A percentile compares a stretch with the other conserved stretches of the same genome.
These are phyloP conservation scores for Globisporangium heterothallicum DNA, from an alignment of 352 stramenopile genomes.

Conservation along the genomic window DNA sequence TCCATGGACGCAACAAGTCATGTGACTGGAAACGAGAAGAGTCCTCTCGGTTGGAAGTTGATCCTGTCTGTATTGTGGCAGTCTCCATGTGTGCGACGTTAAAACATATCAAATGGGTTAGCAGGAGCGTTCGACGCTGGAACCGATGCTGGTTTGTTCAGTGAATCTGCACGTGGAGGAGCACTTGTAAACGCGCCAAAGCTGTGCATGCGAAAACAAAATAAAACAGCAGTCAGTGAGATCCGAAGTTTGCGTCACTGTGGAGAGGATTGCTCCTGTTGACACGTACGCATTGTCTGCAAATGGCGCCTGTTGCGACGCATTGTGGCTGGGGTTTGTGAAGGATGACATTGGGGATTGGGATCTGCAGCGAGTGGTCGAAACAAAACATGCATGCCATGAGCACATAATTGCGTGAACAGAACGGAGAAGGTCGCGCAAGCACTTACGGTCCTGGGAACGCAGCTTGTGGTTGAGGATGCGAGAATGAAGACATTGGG, in stretches of 20 bases:
- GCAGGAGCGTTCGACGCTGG: conserved; percentile 25
- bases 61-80: not conserved
- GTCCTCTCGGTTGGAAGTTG: not conserved
- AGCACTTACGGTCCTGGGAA: conserved; percentile 9
- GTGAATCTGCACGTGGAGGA: conserved; percentile 23
- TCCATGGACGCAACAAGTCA: not conserved
- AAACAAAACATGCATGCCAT: not conserved
- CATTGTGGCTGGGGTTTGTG: conserved; percentile 19
- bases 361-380: conserved; percentile 3
- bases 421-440: not conserved
- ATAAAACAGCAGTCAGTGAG: not conserved
- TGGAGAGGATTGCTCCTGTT: too few relatives aligned
- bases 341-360: conserved; percentile 35
- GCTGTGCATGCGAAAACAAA: conserved; percentile 7
- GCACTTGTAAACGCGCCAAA: conserved; percentile 34
- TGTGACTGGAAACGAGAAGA: not conserved
- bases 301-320: conserved; percentile 30
- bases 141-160: conserved; percentile 14
- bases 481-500: conserved; percentile 13
- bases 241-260: too few relatives aligned
- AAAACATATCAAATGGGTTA: conserved; percentile 87
- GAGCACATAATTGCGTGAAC: not conserved
- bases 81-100: conserved; percentile 13
- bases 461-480: conserved; percentile 2
- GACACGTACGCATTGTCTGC: conserved; percentile 37